A percentile compares a stretch with the other conserved stretches of the same genome.
These are phyloP conservation scores for Crotalaria pallida DNA, from an alignment of 306 rosid genomes.

Conservation along the genomic window DNA sequence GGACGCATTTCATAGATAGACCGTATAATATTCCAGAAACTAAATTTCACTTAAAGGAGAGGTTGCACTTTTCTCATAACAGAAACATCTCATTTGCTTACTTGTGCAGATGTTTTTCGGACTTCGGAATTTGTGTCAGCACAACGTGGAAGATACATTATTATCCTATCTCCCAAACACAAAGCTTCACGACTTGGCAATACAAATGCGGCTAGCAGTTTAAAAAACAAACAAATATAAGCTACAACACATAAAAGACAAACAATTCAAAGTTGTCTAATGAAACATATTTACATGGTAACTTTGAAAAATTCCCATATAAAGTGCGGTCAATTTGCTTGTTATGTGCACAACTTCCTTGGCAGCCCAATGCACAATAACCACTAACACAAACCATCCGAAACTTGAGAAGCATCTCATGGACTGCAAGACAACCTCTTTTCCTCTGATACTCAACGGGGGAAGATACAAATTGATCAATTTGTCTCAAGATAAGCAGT, in stretches of 20 bases:
- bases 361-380: conserved; percentile 81
- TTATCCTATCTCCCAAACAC: conserved; percentile 83
- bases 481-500: conserved; percentile 81
- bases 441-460: conserved; percentile 81
- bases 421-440: conserved; percentile 92
- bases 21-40: background rate
- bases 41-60: background rate
- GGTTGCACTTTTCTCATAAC: background rate
- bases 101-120: conserved; percentile 90
- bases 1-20: background rate
- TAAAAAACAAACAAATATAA: background rate
- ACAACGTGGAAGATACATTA: conserved; percentile 92
- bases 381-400: conserved; percentile 77
- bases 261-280: background rate
- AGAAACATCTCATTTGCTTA: conserved; percentile 20
- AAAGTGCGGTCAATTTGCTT: conserved; percentile 68
- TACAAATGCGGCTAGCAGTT: conserved; percentile 70
- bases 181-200: conserved; percentile 94
- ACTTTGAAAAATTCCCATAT: conserved; percentile 69
- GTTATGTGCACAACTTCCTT: conserved; percentile 77
- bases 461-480: conserved; percentile 84
- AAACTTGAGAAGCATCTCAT: conserved; percentile 95
- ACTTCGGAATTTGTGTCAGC: conserved; percentile 90
- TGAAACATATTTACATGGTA: conserved; percentile 69
- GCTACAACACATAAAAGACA: background rate